Evolutionary conservation across 1,284 basidiomycete genomes (phyloP), one percentile per base, ranked within the genome.

Genomic region (Leccinum huronense): DNA sequence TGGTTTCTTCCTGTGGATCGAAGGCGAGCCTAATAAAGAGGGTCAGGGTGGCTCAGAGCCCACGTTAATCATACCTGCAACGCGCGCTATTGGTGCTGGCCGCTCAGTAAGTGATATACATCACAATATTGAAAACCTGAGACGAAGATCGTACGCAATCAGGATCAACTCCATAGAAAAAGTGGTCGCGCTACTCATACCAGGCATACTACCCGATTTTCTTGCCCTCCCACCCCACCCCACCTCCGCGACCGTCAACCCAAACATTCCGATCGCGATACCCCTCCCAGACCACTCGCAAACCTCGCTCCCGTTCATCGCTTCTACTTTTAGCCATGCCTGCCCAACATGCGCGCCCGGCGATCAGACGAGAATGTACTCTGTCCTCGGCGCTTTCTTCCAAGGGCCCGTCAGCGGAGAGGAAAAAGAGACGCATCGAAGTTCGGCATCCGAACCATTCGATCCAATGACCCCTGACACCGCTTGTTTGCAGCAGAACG

Each of bases 321-420:
- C 88, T 1, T 85, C 84, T 14, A 90, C 94, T 1, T 97, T 97
- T 79, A 91, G 91, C 61, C 93, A 96, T 77, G 93, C 92, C 3
- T 94, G 91, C 69, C 95, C 95, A 0, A 95, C 93, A 0, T 85
- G 89, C 42, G 94, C 94, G 1, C 94, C 95, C 0, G 95, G 95
- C 1, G 95, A 97, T 68, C 81, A 83, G 60, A 87, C 84, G 42
- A 83, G 88, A 54, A 90, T 97, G 85, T 91, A 94, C 71, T 93
- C 90, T n/a, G 89, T 94, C 23, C 80, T 95, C 34, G 86, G 87
- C 69, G 79, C 87, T 0, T 91, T 97, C 73, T 90, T 97, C 75
- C 88, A 88, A 60, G 83, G 85, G 0, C 94, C 94, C 1, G 79
- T 97, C 13, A 91, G 87, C 3, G 83, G 86, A 0, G 85, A 90